Evolutionary conservation across 2,329 filamentous ascomycete genomes (phyloP), one percentile per base, ranked within the genome.

Genomic region (Dothiorella sarmentorum): DNA sequence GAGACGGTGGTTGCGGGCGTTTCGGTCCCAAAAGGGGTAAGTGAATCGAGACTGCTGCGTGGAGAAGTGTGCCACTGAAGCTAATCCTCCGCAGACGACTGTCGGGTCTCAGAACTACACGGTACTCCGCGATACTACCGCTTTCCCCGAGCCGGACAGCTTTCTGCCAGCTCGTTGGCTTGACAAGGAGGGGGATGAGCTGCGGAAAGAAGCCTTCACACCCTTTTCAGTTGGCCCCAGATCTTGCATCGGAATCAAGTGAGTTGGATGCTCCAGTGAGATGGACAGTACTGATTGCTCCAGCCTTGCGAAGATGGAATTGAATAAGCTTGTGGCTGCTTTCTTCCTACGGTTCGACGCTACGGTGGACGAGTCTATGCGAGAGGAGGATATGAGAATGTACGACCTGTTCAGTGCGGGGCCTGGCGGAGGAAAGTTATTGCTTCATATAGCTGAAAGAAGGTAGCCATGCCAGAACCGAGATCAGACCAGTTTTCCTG

Each of bases 221-320:
- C 49, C 35, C 6, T 53, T 53, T 20, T 40, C 35, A n/a, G 24
- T 40, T 7, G 49, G 49, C 2, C 49, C 26, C 3, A 40, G 49
- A 10, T 40, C 49, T 10, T 40, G 49, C 35, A 22, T 53, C 13
- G 49, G 35, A 4, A 53, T 53, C 17, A 53, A 53, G 49, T 53
- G 24, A 40, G 49, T 20, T 7, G 2, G 17, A 22, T 4, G 29
- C 2, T 20, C 9, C 11, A 3, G 4, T 4, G 15, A 6, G 20
- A 3, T 24, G 22, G 4, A 15, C 22, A 27, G 6, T 29, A 22
- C 35, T 53, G 31, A 53, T 13, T 20, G 3, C 13, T 13, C 3
- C n/a, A 40, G 33, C 18, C 49, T 53, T n/a, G 49, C 49, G 7
- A 53, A 22, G 11, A 40, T 53, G 49, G 49, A 53, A 17, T 15